A percentile compares a stretch with the other conserved stretches of the same genome.
phyloP scores from a whole-genome alignment of 192 early-diverging fungal species.

The Coemansia sp. region DNA sequence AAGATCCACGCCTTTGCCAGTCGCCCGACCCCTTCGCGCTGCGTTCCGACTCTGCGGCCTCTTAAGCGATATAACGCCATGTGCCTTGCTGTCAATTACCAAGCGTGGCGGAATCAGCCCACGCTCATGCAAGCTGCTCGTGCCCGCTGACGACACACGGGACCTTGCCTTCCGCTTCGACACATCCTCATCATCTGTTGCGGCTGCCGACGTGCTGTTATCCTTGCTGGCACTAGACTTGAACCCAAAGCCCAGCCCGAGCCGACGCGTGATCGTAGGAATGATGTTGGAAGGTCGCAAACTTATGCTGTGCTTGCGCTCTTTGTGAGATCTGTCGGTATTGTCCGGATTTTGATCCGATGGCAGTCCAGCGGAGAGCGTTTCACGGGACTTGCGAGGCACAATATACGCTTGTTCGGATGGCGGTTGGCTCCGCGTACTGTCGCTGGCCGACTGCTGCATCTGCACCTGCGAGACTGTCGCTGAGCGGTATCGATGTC shows the following conservation, averaged over 20 bases:
- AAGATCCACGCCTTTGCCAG: background rate
- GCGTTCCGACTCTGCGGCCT: background rate
- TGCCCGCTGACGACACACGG: slow-evolving; percentile 10
- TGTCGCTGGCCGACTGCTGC: background rate
- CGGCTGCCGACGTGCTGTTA: slow-evolving; percentile 1
- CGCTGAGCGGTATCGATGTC: slow-evolving; percentile 32
- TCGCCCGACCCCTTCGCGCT: background rate
- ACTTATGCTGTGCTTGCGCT: slow-evolving; percentile 25
- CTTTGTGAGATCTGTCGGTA: background rate
- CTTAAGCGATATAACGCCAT: background rate
- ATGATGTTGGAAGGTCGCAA: slow-evolving; percentile 44
- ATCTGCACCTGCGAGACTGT: slow-evolving; percentile 34
- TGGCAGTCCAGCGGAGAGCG: background rate
- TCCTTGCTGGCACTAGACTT: slow-evolving; percentile 12
- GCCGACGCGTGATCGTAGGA: slow-evolving; percentile 39
- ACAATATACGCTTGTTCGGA: background rate
- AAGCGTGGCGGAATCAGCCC: slow-evolving; percentile 38
- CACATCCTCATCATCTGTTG: slow-evolving; percentile 16
- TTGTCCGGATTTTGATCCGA: background rate
- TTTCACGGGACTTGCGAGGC: slow-evolving; percentile 9
- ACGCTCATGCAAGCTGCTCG: slow-evolving; percentile 9
- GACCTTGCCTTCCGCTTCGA: background rate
- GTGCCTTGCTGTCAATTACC: slow-evolving; percentile 12
- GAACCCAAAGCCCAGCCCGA: slow-evolving; percentile 48
- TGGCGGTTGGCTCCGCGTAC: background rate